Conservation (phyloP, 1,284 basidiomycete species). For the Irpex sp. region DNA sequence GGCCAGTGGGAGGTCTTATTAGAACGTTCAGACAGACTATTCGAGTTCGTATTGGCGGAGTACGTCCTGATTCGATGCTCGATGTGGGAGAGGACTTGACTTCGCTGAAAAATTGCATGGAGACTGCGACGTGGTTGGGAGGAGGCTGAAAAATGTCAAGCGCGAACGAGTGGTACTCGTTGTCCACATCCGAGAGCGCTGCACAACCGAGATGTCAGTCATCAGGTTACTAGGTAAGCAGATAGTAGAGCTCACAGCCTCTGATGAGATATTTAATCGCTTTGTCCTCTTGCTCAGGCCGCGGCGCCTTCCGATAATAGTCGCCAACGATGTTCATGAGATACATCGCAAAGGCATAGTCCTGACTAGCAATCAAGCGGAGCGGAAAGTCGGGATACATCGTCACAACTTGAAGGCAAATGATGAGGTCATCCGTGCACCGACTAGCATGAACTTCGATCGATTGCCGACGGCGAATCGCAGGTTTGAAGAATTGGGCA, state of each 20-base stretch:
- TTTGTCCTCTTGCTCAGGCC: not conserved
- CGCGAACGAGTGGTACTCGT: not conserved
- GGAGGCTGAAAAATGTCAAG: not conserved
- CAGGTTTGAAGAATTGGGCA: not conserved
- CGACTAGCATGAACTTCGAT: not conserved
- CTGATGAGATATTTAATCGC: not conserved
- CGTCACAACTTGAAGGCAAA: not conserved
- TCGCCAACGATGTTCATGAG: not conserved
- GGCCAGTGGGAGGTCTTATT: not conserved
- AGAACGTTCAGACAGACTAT: not conserved
- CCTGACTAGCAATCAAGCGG: not conserved
- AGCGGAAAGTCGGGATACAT: not conserved
- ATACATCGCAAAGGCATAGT: not conserved
- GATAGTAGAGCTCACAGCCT: not conserved
- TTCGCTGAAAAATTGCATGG: not conserved
- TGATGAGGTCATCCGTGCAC: not conserved
- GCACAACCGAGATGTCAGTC: not conserved
- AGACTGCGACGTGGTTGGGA: not conserved
- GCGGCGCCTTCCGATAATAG: not conserved
- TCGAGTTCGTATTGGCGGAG: not conserved
- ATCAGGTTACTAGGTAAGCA: not conserved
- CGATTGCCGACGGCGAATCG: not conserved
- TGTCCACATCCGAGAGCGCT: not conserved
- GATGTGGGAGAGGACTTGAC: not conserved
- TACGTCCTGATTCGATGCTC: not conserved